Conservation (phyloP, 441 rosid genomes). For the Gossypium gossypioides region DNA sequence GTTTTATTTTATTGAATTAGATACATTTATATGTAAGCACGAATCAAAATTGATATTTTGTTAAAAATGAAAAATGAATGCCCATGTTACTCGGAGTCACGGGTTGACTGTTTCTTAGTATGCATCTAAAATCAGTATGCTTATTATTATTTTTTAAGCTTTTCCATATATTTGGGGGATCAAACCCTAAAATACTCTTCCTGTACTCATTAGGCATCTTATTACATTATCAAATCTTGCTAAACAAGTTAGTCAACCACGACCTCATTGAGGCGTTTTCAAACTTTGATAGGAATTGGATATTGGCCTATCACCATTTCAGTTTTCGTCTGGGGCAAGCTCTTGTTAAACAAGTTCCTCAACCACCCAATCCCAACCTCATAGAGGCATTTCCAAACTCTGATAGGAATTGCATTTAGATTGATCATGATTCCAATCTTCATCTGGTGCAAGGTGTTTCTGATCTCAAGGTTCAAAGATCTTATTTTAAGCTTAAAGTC, state of each 20-base stretch:
- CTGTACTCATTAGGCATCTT: background rate
- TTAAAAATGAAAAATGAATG: background rate
- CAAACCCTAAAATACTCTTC: background rate
- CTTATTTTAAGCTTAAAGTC: background rate
- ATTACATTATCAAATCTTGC: background rate
- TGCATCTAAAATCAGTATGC: background rate
- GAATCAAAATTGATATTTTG: background rate
- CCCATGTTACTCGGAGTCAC: background rate
- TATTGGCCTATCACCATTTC: background rate
- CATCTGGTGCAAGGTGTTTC: background rate
- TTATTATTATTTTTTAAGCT: background rate
- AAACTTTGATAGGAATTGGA: background rate
- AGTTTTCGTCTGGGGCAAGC: background rate
- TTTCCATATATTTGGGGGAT: background rate
- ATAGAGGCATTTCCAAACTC: background rate
- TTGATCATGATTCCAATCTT: background rate
- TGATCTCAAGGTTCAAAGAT: background rate
- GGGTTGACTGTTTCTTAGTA: background rate
- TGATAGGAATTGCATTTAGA: background rate
- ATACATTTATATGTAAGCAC: background rate
- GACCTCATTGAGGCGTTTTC: background rate
- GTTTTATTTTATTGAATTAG: background rate
- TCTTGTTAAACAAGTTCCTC: background rate
- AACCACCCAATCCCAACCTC: background rate
- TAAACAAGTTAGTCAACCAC: background rate